phyloP scores from a whole-genome alignment of 2,329 filamentous ascomycete species.

The Sordariomycetes sp. region DNA sequence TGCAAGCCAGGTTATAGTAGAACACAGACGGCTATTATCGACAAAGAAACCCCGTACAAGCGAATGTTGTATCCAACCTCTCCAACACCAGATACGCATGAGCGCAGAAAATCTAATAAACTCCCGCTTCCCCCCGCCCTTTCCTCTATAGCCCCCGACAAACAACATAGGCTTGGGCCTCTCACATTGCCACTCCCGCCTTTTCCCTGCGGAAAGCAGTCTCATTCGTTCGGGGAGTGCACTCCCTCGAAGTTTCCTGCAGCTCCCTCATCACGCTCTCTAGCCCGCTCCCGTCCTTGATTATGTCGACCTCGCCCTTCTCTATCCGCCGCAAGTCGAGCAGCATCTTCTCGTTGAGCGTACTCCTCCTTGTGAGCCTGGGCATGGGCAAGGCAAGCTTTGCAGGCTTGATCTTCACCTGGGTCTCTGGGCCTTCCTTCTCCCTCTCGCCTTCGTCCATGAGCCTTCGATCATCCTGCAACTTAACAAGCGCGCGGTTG shows the following conservation, averaged over 20 bases:
- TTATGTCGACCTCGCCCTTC: constrained; percentile 9
- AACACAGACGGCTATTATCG: not conserved
- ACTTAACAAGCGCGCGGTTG: constrained; percentile 21
- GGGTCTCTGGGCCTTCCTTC: not conserved
- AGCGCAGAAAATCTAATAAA: not conserved
- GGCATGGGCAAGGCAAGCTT: constrained; percentile 4
- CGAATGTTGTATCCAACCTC: not conserved
- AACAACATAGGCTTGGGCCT: not conserved
- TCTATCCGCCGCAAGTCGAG: constrained; percentile 14
- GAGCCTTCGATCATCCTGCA: constrained; percentile 8
- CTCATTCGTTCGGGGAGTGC: not conserved
- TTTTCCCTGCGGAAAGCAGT: not conserved
- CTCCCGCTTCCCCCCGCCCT: not conserved
- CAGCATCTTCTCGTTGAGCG: constrained; percentile 17
- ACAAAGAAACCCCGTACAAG: not conserved
- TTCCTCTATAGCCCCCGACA: not conserved
- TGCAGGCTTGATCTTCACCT: not conserved
- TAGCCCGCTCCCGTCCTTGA: constrained; percentile 22
- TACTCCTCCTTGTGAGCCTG: constrained; percentile 13
- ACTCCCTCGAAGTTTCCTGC: constrained; percentile 15
- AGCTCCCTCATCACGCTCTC: constrained; percentile 35
- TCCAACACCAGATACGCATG: not conserved
- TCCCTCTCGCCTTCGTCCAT: not conserved
- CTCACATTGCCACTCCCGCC: not conserved
- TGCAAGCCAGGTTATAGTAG: not conserved